These are phyloP conservation scores for Onygenales sp. DNA, from an alignment of 2,329 filamentous ascomycete species.

Conservation along the genomic window DNA sequence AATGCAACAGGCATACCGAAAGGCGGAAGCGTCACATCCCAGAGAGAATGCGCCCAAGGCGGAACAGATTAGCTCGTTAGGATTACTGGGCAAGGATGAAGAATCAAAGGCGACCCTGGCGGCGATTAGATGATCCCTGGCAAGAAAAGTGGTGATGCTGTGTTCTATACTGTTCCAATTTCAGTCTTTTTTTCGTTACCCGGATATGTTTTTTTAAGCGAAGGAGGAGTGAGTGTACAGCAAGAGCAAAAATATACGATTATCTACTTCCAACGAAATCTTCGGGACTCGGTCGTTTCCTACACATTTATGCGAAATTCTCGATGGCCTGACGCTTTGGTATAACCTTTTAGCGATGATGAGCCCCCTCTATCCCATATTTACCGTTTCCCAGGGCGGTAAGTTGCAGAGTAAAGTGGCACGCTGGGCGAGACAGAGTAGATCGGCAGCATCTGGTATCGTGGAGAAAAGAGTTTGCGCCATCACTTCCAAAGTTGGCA, in stretches of 20 bases:
- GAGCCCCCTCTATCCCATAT: too few relatives aligned
- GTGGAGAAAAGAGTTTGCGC: too few relatives aligned
- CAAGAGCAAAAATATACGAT: not conserved
- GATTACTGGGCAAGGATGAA: slow-evolving; percentile 74
- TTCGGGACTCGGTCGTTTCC: too few relatives aligned
- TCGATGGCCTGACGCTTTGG: too few relatives aligned
- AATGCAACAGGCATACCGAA: slow-evolving; percentile 77
- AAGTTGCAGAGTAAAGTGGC: too few relatives aligned
- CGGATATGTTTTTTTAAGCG: not conserved
- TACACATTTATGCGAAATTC: too few relatives aligned
- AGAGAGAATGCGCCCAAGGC: slow-evolving; percentile 74
- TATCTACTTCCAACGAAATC: not conserved
- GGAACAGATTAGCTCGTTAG: slow-evolving; percentile 78
- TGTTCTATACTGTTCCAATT: slow-evolving; percentile 12
- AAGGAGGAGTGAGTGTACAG: not conserved
- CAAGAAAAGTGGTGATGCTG: slow-evolving; percentile 2
- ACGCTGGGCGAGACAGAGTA: too few relatives aligned
- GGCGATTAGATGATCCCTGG: slow-evolving; percentile 11
- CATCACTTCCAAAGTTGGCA: too few relatives aligned
- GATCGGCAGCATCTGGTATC: too few relatives aligned
- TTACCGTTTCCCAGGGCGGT: too few relatives aligned
- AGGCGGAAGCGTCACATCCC: slow-evolving; percentile 62
- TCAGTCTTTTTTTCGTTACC: not conserved
- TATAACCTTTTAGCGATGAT: too few relatives aligned
- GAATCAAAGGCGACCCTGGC: slow-evolving; percentile 54